Evolutionary conservation across 2,329 filamentous ascomycete species (phyloP).

Genomic region (Calonectria pauciramosa): DNA sequence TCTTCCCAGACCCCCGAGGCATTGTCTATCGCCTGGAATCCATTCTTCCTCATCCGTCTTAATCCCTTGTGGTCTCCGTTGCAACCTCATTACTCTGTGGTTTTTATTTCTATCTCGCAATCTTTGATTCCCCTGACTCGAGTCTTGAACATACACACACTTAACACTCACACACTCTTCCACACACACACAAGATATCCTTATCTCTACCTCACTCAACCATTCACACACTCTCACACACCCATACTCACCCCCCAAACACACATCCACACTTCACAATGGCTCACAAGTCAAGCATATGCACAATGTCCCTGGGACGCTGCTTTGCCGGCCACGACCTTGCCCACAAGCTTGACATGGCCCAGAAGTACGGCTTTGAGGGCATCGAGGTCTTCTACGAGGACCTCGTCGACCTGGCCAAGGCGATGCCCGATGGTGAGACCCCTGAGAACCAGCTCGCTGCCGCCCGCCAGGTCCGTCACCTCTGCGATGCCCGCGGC

Average conservation of each 20-base stretch:
- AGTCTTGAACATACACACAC: not conserved
- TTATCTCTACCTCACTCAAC: not conserved
- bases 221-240: not conserved
- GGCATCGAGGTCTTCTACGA: conserved; percentile 86
- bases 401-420: conserved; percentile 75
- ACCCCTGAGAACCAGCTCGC: conserved; percentile 61
- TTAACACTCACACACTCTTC: not conserved
- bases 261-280: conserved; percentile 50
- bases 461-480: conserved; percentile 70
- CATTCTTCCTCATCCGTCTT: not conserved
- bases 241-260: not conserved
- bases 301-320: conserved; percentile 82
- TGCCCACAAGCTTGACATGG: conserved; percentile 76
- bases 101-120: not conserved
- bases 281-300: conserved; percentile 75
- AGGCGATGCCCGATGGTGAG: conserved; percentile 57
- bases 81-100: not conserved
- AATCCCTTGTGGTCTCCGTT: not conserved
- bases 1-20: conserved; percentile 2
- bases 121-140: conserved; percentile 5
- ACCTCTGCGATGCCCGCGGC: conserved; percentile 67
- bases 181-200: not conserved
- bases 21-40: not conserved
- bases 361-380: conserved; percentile 73
- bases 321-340: conserved; percentile 77